These are phyloP conservation scores for Nemania abortiva DNA, from an alignment of 2,329 filamentous ascomycete species.

Conservation along the genomic window DNA sequence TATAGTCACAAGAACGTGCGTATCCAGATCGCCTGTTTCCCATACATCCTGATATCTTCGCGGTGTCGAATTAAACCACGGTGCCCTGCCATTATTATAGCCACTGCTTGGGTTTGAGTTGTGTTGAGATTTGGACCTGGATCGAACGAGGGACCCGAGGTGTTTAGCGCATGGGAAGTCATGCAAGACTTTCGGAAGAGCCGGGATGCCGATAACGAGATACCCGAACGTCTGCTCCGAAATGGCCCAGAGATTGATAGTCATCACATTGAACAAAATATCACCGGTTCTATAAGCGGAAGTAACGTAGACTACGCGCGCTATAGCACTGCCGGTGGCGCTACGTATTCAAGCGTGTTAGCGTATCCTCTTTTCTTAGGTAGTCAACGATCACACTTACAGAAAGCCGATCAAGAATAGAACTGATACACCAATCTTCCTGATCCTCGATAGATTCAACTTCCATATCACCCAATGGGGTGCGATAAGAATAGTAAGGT, in stretches of 20 bases:
- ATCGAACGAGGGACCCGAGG: slow-evolving; percentile 31
- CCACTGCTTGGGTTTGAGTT: background rate
- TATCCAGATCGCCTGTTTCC: slow-evolving; percentile 19
- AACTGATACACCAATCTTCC: slow-evolving; percentile 37
- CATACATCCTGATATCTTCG: slow-evolving; percentile 18
- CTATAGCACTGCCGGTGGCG: slow-evolving; percentile 36
- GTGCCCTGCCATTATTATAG: background rate
- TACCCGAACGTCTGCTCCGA: slow-evolving; percentile 39
- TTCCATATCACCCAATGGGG: slow-evolving; percentile 42
- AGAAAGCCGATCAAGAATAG: slow-evolving; percentile 38
- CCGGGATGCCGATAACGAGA: slow-evolving; percentile 38
- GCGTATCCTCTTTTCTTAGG: too few relatives aligned
- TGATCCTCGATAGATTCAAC: slow-evolving; percentile 29
- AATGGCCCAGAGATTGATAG: slow-evolving; percentile 39
- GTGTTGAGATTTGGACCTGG: slow-evolving; percentile 12
- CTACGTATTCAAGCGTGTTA: slow-evolving; percentile 13
- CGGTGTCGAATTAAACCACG: slow-evolving; percentile 19
- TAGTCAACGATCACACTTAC: slow-evolving; percentile 31
- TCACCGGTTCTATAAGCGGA: slow-evolving; percentile 29
- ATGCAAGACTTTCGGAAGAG: slow-evolving; percentile 32
- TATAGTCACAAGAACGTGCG: slow-evolving; percentile 26
- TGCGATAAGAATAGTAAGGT: slow-evolving; percentile 36
- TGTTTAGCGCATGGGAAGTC: slow-evolving; percentile 26
- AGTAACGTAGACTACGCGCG: slow-evolving; percentile 30
- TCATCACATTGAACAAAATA: slow-evolving; percentile 28